Base-by-base conservation (phyloP, 139 green algal genomes). In the Volvox reticuliferus region DNA sequence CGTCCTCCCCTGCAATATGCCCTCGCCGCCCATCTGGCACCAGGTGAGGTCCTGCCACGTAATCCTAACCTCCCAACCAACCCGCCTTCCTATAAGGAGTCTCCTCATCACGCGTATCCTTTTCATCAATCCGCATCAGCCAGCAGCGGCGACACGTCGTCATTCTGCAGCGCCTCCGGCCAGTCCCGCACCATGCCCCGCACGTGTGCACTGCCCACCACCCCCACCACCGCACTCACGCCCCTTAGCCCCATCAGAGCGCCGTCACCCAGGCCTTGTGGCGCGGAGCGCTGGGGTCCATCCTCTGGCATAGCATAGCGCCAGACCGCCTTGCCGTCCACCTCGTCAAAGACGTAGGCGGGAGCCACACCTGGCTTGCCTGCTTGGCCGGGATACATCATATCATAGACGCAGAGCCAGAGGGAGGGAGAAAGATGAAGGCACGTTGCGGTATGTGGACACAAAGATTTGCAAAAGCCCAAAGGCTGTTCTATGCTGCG, bases 171-270 rank as follows among this genome's bases (percentile, higher is more conserved):
- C 76, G 89, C 94, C 12, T 88, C 61, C 21, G 92, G 32, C 97
- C 96, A 97, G 35, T 93, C 80, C 12, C 92, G 85, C 5, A 94
- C 65, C 86, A 99, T 99, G 75, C 97, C 97, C 16, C 91, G 88
- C 77, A 98, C 96, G 86, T 99, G 97, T 0, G 97, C 97, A 12
- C 94, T 96, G 24, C 97, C 97, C n/a, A 99, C 95, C 30, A 99
- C 93, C 9, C 91, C 96, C 44, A 99, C 97, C 68, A 99, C 92
- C 24, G 79, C 89, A 21, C 79, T 37, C 67, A 88, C 89, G 55
- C 73, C 86, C 5, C 65, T 26, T 86, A 94, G 65, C 0, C 92
- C 93, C 61, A 84, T 55, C 78, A 95, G 94, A 30, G 62, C 68
- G 9, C 96, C 97, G 79, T 97, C 94, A 50, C 96, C 97, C 18